Evolutionary conservation across 257 asterid genomes (phyloP).

Genomic region (Galeopsis tetrahit): DNA sequence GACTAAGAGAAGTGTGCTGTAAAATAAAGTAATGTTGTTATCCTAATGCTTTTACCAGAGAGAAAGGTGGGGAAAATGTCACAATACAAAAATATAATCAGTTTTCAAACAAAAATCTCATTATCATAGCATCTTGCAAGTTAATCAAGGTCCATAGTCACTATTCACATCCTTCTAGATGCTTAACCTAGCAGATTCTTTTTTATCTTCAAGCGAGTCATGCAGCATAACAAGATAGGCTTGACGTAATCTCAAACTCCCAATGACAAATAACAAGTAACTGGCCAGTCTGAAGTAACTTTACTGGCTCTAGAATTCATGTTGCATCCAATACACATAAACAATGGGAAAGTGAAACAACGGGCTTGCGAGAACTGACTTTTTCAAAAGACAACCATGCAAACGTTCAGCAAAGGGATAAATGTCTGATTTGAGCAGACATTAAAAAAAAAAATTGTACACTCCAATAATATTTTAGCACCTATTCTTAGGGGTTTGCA

Average conservation of each 20-base stretch:
- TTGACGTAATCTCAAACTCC: neutral
- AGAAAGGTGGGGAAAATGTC: neutral
- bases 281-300: neutral
- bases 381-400: neutral
- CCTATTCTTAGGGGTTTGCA: neutral
- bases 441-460: neutral
- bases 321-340: neutral
- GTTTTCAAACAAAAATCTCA: neutral
- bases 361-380: neutral
- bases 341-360: conserved; percentile 3
- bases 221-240: neutral
- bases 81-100: neutral
- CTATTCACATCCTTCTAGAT: conserved; percentile 22
- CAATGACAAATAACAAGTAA: neutral
- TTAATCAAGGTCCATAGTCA: conserved; percentile 9
- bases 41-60: conserved; percentile 1
- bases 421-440: conserved; percentile 12
- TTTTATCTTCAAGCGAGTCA: neutral
- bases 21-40: conserved; percentile 21
- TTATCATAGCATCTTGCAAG: conserved; percentile 2
- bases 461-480: conserved; percentile 1
- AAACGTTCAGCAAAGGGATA: neutral
- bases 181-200: neutral
- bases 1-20: conserved; percentile 73
- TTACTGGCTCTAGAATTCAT: conserved; percentile 6